These are phyloP conservation scores for Jacaranda copaia DNA, from an alignment of 257 asterid genomes.

Conservation along the genomic window DNA sequence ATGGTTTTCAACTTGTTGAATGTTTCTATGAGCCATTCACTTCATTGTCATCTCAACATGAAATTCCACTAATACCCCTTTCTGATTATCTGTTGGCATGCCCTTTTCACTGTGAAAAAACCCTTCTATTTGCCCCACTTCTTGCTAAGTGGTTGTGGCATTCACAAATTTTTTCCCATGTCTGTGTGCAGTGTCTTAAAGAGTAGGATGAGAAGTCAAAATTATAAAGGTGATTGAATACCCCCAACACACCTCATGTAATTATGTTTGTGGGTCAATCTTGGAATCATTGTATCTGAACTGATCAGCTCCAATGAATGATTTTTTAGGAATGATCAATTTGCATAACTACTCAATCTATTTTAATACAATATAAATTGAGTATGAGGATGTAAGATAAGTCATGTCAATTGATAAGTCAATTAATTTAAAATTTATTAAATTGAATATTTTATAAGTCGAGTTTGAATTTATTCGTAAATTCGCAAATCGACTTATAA, in stretches of 20 bases:
- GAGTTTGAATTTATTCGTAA: too few species aligned
- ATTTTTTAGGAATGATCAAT: too few species aligned
- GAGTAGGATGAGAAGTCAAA: background rate
- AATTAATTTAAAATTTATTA: too few species aligned
- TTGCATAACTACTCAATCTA: too few species aligned
- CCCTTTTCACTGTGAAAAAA: background rate
- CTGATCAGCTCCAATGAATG: too few species aligned
- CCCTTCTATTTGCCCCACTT: background rate
- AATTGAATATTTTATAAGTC: too few species aligned
- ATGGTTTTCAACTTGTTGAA: background rate
- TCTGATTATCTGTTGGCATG: background rate
- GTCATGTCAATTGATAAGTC: too few species aligned
- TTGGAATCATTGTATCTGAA: background rate
- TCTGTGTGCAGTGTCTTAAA: background rate
- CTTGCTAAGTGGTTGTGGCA: background rate
- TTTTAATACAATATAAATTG: too few species aligned
- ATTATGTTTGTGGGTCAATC: background rate
- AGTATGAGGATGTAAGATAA: too few species aligned
- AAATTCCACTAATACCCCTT: background rate
- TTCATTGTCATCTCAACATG: background rate
- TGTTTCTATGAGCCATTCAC: background rate
- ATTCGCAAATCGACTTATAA: too few species aligned
- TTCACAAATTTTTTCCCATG: conserved; percentile 1
- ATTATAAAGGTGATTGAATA: background rate
- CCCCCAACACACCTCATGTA: background rate